Base-by-base conservation (phyloP, 2,329 filamentous ascomycete species). In the Parasarocladium wereldwijsianum region DNA sequence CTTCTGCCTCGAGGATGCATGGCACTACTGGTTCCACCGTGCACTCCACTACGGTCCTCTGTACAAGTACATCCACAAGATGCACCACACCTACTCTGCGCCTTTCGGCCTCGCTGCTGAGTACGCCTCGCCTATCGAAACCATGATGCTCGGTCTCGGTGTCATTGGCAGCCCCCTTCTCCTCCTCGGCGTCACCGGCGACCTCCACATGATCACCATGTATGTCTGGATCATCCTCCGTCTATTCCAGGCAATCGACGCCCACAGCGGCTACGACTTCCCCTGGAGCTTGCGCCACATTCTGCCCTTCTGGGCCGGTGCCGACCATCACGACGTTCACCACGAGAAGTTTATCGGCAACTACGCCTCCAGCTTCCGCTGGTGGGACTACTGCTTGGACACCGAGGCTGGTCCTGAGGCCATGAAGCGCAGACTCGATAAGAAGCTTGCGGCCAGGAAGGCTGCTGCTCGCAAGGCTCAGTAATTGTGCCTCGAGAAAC, bases 341-440 rank as follows among this genome's bases (percentile, higher is more conserved):
- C 90, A 98, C 61, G 90, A 98, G 65, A 84, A 85, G 52, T 98
- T 98, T 61, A 85, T 98, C 39, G 90, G 90, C 45, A 98, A 98
- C 66, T 98, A 96, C 54, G 66, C 87, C 30, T 93, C 85, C 51
- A 93, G 83, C 65, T 98, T 98, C 74, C 73, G 87, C 55, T 98
- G 90, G 90, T 98, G 90, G 90, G 90, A 98, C 62, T 93, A 80
- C 54, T 54, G 76, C 43, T 68, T 96, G 42, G 86, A 94, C 57
- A 98, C 90, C 37, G 87, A 98, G 67, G 83, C 83, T 39, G 84
- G 82, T 31, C 72, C 82, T 21, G 87, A 92, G 56, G 83, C 87
- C 23, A 70, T 79, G 44, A 86, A 85, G 74, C 70, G 67, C 50
- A 76, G 86, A 49, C 71, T 85, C 36, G 84, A 90, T 56, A 73